Percentiles rank a stretch among this genome's conserved stretches.
phyloP scores from a whole-genome alignment of 2,329 filamentous ascomycete species.

The Scedosporium apiospermum region DNA sequence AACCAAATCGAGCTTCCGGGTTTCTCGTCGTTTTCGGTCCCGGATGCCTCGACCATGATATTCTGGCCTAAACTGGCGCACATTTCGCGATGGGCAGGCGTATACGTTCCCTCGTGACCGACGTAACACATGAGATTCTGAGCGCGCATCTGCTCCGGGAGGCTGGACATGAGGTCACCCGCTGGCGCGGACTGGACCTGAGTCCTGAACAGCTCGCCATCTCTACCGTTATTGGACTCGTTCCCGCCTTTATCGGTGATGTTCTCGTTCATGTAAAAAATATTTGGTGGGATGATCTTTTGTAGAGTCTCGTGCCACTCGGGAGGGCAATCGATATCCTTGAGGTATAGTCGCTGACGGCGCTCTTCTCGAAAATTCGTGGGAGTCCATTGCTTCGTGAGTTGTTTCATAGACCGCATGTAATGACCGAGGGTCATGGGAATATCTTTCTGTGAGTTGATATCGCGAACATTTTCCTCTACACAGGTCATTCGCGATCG shows the following conservation, averaged over 20 bases:
- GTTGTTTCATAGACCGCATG: slow-evolving; percentile 72
- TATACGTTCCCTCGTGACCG: slow-evolving; percentile 94
- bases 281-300: slow-evolving; percentile 65
- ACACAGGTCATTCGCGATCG: slow-evolving; percentile 4
- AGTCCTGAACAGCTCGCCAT: slow-evolving; percentile 27
- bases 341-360: slow-evolving; percentile 83
- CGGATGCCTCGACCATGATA: slow-evolving; percentile 92
- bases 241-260: slow-evolving; percentile 36
- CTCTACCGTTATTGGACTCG: slow-evolving; percentile 17
- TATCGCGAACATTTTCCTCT: slow-evolving; percentile 81
- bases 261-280: slow-evolving; percentile 86
- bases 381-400: slow-evolving; percentile 72
- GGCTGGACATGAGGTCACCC: slow-evolving; percentile 89
- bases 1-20: slow-evolving; percentile 94
- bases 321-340: slow-evolving; percentile 89
- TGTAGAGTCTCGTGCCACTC: slow-evolving; percentile 78
- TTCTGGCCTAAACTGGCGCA: slow-evolving; percentile 94
- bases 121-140: slow-evolving; percentile 98
- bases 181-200: slow-evolving; percentile 58
- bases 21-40: slow-evolving; percentile 61
- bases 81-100: slow-evolving; percentile 93
- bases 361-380: slow-evolving; percentile 69
- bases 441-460: slow-evolving; percentile 62
- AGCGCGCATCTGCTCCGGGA: slow-evolving; percentile 79
- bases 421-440: slow-evolving; percentile 87